Conservation (phyloP, 176 grass and related monocot species). For the Luzula sylvatica region DNA sequence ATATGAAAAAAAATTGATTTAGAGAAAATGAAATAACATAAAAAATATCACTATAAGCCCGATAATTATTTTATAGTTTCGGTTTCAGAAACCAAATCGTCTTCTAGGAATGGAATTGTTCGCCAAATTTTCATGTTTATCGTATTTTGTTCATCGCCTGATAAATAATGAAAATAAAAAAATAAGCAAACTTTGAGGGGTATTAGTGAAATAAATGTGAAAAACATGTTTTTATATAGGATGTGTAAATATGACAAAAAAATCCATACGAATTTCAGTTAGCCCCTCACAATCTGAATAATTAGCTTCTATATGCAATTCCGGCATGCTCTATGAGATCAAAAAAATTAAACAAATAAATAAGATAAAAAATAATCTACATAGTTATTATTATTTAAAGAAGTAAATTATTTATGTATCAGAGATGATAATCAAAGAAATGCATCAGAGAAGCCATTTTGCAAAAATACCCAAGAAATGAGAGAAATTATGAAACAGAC, state of each 20-base stretch:
- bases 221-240: too few relatives aligned
- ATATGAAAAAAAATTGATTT: too few relatives aligned
- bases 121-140: constrained; percentile 71
- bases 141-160: constrained; percentile 35
- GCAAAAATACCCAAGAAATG: too few relatives aligned
- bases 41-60: too few relatives aligned
- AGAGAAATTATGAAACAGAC: too few relatives aligned
- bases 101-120: constrained; percentile 65
- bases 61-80: constrained; percentile 42
- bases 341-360: neutral
- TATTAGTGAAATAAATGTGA: too few relatives aligned
- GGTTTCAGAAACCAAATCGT: constrained; percentile 58
- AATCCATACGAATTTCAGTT: constrained; percentile 51
- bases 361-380: constrained; percentile 1
- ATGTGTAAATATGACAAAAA: too few relatives aligned
- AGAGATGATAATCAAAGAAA: neutral
- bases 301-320: constrained; percentile 25
- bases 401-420: neutral
- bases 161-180: neutral
- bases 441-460: neutral
- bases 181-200: neutral
- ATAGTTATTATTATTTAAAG: neutral
- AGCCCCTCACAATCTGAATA: constrained; percentile 35
- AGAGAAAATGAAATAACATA: too few relatives aligned
- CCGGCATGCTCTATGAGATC: constrained; percentile 26